Conservation (phyloP, 345 rosid species). For the Eucalyptus pauciflora region DNA sequence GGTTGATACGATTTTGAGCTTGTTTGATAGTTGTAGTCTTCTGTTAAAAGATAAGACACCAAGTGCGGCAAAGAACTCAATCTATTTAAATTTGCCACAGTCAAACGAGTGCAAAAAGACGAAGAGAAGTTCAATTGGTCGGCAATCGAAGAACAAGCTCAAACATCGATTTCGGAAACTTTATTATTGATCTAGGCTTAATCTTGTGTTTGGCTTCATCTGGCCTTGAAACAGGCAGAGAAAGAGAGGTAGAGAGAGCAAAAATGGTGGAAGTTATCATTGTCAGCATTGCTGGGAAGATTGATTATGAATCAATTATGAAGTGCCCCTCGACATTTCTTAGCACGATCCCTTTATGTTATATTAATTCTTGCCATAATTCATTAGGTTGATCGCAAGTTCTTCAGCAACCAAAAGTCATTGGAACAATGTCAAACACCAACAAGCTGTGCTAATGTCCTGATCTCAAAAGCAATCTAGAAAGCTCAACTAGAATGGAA, state of each 20-base stretch:
- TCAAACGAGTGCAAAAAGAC: not conserved
- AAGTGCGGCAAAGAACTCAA: not conserved
- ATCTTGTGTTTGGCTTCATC: not conserved
- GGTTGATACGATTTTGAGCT: not conserved
- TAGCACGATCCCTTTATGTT: not conserved
- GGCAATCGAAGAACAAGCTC: not conserved
- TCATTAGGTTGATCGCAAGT: not conserved
- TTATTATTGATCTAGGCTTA: not conserved
- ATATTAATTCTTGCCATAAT: not conserved
- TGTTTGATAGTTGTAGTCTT: not conserved
- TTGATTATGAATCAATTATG: too few species aligned
- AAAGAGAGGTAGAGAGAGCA: not conserved
- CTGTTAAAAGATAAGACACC: not conserved
- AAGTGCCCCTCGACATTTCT: not conserved
- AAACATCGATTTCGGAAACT: not conserved
- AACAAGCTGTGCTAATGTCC: not conserved
- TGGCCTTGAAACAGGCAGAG: not conserved
- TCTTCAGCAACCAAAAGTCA: not conserved
- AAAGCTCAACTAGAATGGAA: not conserved
- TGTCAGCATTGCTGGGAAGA: not conserved
- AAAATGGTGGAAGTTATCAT: not conserved
- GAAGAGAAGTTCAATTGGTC: not conserved
- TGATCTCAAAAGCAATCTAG: not conserved
- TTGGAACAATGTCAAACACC: not conserved
- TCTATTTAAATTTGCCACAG: not conserved